Evolutionary conservation across 1,139 yeast species (phyloP).

Genomic region (Suhomyces choctaworum): DNA sequence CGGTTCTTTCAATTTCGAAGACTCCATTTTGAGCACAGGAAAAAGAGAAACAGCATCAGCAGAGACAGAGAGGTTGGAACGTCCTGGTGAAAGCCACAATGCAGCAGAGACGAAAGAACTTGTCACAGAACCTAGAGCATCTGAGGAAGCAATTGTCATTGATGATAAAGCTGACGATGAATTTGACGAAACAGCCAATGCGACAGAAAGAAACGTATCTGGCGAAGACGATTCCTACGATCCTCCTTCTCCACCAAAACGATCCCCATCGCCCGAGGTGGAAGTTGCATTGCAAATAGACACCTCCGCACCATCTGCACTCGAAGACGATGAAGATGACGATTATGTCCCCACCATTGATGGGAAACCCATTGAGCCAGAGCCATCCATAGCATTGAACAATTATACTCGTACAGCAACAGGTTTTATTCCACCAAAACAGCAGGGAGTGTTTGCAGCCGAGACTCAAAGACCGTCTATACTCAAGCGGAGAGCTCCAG

Average conservation of each 20-base stretch:
- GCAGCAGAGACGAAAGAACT: neutral
- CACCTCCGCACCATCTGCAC: neutral
- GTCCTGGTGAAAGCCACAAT: too few species aligned
- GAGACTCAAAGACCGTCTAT: conserved; percentile 9
- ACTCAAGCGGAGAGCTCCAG: conserved; percentile 9
- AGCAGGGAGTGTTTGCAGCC: conserved; percentile 1
- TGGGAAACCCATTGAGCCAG: neutral
- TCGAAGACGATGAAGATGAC: conserved; percentile 9
- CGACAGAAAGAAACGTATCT: conserved; percentile 1
- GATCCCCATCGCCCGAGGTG: conserved; percentile 6
- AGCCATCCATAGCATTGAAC: neutral
- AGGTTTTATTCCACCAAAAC: conserved; percentile 7
- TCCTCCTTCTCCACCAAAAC: conserved; percentile 7
- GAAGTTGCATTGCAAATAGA: neutral
- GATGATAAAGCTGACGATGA: neutral
- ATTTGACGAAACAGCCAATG: too few species aligned
- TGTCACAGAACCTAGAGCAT: neutral
- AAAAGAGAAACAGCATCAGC: neutral
- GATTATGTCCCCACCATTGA: conserved; percentile 13
- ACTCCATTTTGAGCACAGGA: conserved; percentile 5
- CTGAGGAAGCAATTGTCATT: neutral
- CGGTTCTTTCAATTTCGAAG: conserved; percentile 9
- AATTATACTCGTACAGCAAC: conserved; percentile 7
- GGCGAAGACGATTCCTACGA: conserved; percentile 10
- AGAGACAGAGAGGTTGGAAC: too few species aligned